Conservation (phyloP, 2,329 filamentous ascomycete species). For the Talaromyces sp. region DNA sequence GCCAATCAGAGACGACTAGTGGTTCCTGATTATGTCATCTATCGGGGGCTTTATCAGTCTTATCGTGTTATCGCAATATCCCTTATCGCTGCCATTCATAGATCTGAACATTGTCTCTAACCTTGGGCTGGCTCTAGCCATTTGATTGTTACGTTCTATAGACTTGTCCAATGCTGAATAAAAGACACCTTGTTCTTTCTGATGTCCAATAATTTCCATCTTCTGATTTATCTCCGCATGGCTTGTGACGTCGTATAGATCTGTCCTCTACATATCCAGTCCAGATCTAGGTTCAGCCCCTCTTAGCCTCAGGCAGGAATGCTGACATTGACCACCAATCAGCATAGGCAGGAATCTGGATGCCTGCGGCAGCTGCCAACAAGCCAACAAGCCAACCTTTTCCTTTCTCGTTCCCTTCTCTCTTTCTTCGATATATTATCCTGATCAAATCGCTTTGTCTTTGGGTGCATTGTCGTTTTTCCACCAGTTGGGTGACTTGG, state of each 20-base stretch:
- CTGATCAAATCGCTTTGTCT: background rate
- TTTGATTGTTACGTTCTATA: too few species aligned
- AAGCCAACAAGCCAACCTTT: background rate
- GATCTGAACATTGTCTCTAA: too few species aligned
- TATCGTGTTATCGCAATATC: background rate
- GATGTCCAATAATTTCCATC: too few species aligned
- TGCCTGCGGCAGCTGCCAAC: conserved; percentile 30
- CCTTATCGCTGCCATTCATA: too few species aligned
- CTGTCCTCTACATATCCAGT: background rate
- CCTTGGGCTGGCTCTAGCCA: too few species aligned
- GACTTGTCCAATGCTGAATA: too few species aligned
- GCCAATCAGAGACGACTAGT: background rate
- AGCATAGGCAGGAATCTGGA: conserved; percentile 26
- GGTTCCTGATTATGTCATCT: conserved; percentile 15
- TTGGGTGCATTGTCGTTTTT: background rate
- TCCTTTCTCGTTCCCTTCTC: conserved; percentile 12
- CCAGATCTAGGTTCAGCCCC: background rate
- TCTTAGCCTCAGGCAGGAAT: conserved; percentile 7
- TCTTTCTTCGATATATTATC: conserved; percentile 9
- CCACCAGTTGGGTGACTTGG: conserved; percentile 2
- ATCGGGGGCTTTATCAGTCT: background rate
- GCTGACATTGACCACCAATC: conserved; percentile 22
- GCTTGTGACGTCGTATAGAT: background rate
- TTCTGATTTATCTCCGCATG: too few species aligned
- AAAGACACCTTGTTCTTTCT: too few species aligned